Base-by-base conservation (phyloP, 306 rosid genomes). In the Ormosia emarginata region DNA sequence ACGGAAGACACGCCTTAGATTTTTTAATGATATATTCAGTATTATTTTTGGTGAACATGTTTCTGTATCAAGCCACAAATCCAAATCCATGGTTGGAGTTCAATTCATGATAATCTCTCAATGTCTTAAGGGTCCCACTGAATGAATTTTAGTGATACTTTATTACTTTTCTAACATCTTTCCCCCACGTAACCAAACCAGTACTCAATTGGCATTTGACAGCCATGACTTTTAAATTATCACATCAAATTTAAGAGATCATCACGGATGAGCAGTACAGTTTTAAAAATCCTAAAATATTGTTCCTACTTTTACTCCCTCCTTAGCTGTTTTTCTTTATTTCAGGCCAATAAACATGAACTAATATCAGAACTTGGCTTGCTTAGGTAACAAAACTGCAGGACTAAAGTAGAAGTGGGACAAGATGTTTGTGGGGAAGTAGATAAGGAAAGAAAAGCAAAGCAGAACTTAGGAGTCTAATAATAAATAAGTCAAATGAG, bases 221-320 rank as follows among this genome's bases (percentile, higher is more conserved):
- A 41, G 18, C 58, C 17, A 3, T 13, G 40, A 59, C 68, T 68
- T 58, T 32, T 53, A 4, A 39, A 46, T 82, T 5, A 30, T 30
- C 82, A 80, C 78, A 39, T 81, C 82, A 83, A 81, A 39, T 81
- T 44, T 56, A 2, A 32, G 74, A 82, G 47, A 73, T 67, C 74
- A 82, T 88, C 88, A 82, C 85, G 86, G 86, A 82, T 70, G 33
- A 71, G n/a, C 77, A 75, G 56, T 75, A 9, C 71, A 67, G n/a
- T 53, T 6, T n/a, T 62, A 44, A 29, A n/a, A 24, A 2, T 47
- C 17, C 66, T 68, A 1, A 4, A 50, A 33, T 47, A 12, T 49
- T 12, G 55, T 58, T n/a, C 46, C 34, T n/a, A 32, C 14, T 55
- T 52, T 18, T 32, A 7, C 13, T 12, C 9, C 40, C 34, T 7